Conservation (phyloP, 2,329 filamentous ascomycete genomes). For the Aspergillus ochraceoroseus region DNA sequence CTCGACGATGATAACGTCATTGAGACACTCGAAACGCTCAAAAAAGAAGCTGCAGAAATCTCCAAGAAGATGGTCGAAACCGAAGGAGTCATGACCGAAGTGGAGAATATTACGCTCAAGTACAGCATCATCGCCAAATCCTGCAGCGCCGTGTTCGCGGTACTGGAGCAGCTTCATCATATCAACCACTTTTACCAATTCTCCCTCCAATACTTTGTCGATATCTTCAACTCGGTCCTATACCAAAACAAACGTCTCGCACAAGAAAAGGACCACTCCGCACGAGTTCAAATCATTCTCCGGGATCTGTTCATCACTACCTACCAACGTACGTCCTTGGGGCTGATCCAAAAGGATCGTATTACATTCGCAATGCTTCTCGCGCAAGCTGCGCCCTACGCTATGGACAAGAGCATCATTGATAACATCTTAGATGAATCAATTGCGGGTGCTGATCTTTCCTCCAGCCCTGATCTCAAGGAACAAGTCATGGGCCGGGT, state of each 20-base stretch:
- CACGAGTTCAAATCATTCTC: constrained; percentile 82
- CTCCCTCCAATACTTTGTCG: constrained; percentile 94
- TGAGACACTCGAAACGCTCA: constrained; percentile 92
- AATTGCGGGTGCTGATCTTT: constrained; percentile 72
- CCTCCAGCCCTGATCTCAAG: constrained; percentile 58
- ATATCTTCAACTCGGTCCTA: constrained; percentile 93
- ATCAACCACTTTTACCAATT: constrained; percentile 99
- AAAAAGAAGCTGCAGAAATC: constrained; percentile 95
- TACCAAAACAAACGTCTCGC: constrained; percentile 70
- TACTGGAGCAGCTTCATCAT: constrained; percentile 94
- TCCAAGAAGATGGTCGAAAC: constrained; percentile 94
- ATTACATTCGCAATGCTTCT: constrained; percentile 93
- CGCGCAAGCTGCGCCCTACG: constrained; percentile 90
- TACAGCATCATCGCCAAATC: constrained; percentile 91
- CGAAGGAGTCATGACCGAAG: constrained; percentile 95
- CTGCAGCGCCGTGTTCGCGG: constrained; percentile 95
- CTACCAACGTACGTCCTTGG: constrained; percentile 89
- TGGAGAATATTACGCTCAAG: constrained; percentile 89
- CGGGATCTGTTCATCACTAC: constrained; percentile 85
- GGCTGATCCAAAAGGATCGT: constrained; percentile 86
- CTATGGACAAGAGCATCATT: constrained; percentile 86
- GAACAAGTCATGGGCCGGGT: constrained; percentile 66
- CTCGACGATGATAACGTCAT: constrained; percentile 98
- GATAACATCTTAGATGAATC: constrained; percentile 78
- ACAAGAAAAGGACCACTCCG: constrained; percentile 67